These are phyloP conservation scores for Peronospora destructor DNA, from an alignment of 352 stramenopile genomes.

Conservation along the genomic window DNA sequence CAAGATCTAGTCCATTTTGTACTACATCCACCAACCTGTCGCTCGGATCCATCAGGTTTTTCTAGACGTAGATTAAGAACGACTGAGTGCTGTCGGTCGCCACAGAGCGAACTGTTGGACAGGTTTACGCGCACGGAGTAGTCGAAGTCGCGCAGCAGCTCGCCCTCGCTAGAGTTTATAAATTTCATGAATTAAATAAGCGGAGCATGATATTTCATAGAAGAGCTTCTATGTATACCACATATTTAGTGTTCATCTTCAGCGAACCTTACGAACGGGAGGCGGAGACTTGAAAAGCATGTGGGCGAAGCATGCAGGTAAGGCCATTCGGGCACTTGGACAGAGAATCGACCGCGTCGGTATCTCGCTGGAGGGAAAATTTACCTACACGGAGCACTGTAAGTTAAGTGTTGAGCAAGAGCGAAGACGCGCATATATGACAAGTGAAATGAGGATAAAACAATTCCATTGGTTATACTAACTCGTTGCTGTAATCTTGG, in stretches of 20 bases:
- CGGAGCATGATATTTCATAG: too few species aligned
- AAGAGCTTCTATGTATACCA: not conserved
- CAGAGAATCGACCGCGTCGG: constrained; percentile 83
- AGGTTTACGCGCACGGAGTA: constrained; percentile 66
- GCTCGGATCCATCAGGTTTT: constrained; percentile 24
- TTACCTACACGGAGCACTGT: constrained; percentile 87
- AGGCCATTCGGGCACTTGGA: constrained; percentile 76
- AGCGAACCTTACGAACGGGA: constrained; percentile 23
- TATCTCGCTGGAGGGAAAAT: constrained; percentile 67
- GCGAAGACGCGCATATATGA: not conserved
- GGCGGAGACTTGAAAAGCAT: constrained; percentile 34
- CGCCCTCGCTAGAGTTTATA: not conserved
- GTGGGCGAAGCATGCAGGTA: constrained; percentile 70
- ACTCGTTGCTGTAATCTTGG: not conserved
- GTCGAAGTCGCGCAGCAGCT: constrained; percentile 55
- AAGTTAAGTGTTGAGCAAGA: constrained; percentile 25
- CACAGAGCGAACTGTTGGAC: constrained; percentile 52
- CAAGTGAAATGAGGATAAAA: not conserved
- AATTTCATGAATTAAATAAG: constrained; percentile 5
- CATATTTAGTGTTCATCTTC: not conserved
- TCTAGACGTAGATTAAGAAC: constrained; percentile 49
- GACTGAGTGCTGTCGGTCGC: constrained; percentile 32
- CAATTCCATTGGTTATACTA: constrained; percentile 4
- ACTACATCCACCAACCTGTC: constrained; percentile 20
- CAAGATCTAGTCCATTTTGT: not conserved